Percentiles rank a stretch among this genome's conserved stretches.
Evolutionary conservation across 2,329 filamentous ascomycete species (phyloP).

Genomic region (Rutstroemia sp.): DNA sequence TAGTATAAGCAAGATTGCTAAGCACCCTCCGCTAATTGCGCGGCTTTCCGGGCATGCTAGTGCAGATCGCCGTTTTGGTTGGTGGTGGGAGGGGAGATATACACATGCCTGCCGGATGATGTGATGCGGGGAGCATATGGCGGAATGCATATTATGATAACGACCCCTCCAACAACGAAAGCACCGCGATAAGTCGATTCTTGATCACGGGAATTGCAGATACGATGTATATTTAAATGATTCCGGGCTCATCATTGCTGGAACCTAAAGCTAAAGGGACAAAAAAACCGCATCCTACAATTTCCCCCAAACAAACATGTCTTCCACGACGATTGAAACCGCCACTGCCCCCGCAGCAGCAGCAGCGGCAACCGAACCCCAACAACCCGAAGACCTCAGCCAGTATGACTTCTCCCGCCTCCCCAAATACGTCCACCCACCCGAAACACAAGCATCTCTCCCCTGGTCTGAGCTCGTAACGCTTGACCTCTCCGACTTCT

Average conservation of each 20-base stretch:
- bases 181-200: background rate
- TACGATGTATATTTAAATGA: background rate
- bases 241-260: background rate
- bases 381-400: constrained; percentile 7
- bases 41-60: background rate
- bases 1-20: background rate
- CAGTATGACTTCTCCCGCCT: constrained; percentile 27
- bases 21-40: background rate
- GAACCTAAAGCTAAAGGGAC: background rate
- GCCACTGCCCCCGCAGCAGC: background rate
- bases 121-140: constrained; percentile 17
- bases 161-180: background rate
- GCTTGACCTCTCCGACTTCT: constrained; percentile 43
- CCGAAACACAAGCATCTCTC: constrained; percentile 38
- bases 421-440: constrained; percentile 37
- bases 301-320: constrained; percentile 8
- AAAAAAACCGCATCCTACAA: background rate
- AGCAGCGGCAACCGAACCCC: constrained; percentile 2
- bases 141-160: constrained; percentile 7
- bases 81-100: background rate
- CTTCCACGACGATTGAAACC: constrained; percentile 15
- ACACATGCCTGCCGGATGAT: constrained; percentile 6
- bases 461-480: constrained; percentile 48
- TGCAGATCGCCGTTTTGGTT: background rate
- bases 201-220: background rate